phyloP scores from a whole-genome alignment of 352 stramenopile species.

The Phytophthora pini region DNA sequence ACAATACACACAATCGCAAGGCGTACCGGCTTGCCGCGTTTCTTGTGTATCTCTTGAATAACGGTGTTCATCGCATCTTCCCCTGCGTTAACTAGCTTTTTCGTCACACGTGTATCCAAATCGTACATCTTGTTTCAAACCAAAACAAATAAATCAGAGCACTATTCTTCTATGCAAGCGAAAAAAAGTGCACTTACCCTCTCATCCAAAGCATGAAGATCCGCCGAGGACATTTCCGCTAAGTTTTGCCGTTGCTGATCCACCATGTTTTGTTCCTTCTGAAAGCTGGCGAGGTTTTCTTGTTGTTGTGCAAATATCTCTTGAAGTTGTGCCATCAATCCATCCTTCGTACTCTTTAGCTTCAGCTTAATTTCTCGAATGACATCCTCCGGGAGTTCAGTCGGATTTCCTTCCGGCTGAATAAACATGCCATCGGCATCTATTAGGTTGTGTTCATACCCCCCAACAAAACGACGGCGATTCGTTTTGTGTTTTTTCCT shows the following conservation, averaged over 20 bases:
- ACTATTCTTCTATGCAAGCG: not conserved
- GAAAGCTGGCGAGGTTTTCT: conserved; percentile 41
- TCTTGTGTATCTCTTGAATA: conserved; percentile 43
- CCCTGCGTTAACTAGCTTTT: conserved; percentile 59
- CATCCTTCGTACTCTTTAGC: conserved; percentile 38
- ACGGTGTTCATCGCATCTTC: conserved; percentile 82
- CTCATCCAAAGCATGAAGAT: conserved; percentile 36
- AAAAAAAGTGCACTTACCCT: conserved; percentile 31
- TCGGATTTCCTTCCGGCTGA: conserved; percentile 82
- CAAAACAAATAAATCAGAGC: conserved; percentile 5
- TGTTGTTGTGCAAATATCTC: conserved; percentile 34
- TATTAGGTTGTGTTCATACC: conserved; percentile 64
- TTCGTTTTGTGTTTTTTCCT: conserved; percentile 29
- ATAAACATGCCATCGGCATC: conserved; percentile 80
- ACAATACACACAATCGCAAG: too few species aligned
- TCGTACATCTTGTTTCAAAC: conserved; percentile 37
- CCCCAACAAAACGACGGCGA: conserved; percentile 66
- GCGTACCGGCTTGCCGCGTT: conserved; percentile 50
- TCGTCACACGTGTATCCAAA: conserved; percentile 53
- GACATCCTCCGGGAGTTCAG: conserved; percentile 80
- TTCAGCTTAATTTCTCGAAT: conserved; percentile 59
- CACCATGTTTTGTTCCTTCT: conserved; percentile 31
- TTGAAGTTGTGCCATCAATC: conserved; percentile 51
- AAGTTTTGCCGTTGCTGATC: conserved; percentile 34
- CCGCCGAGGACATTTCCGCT: conserved; percentile 22